A percentile compares a stretch with the other conserved stretches of the same genome.
Evolutionary conservation across 2,329 filamentous ascomycete genomes (phyloP).

Genomic region (Diplodia corticola): DNA sequence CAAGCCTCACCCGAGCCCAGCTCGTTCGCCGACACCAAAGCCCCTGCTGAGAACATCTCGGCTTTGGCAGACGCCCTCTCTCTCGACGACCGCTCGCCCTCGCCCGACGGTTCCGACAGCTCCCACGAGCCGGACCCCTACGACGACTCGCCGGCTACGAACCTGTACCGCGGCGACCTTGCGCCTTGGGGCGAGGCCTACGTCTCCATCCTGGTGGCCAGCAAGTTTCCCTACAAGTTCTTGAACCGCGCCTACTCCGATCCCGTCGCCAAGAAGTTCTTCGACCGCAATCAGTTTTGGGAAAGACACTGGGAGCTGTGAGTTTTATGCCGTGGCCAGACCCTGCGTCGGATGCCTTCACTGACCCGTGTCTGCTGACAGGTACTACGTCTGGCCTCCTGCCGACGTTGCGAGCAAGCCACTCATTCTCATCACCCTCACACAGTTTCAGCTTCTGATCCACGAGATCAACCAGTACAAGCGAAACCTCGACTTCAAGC

Average conservation of each 20-base stretch:
- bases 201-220: slow-evolving; percentile 49
- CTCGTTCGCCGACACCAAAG: neutral
- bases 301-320: slow-evolving; percentile 74
- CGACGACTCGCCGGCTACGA: neutral
- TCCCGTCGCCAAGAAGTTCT: slow-evolving; percentile 56
- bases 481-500: slow-evolving; percentile 54
- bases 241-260: slow-evolving; percentile 52
- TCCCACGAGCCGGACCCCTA: neutral
- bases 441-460: slow-evolving; percentile 66
- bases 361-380: slow-evolving; percentile 34
- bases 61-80: neutral
- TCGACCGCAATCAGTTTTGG: slow-evolving; percentile 59
- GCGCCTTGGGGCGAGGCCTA: slow-evolving; percentile 31
- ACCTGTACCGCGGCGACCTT: slow-evolving; percentile 2
- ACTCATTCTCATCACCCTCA: slow-evolving; percentile 66
- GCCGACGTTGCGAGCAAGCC: slow-evolving; percentile 47
- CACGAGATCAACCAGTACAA: slow-evolving; percentile 61
- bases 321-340: slow-evolving; percentile 38
- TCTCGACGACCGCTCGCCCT: neutral
- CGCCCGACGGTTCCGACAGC: neutral
- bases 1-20: neutral
- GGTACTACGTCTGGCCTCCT: slow-evolving; percentile 67
- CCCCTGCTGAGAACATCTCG: neutral
- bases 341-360: neutral
- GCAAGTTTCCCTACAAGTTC: slow-evolving; percentile 61